A percentile compares a stretch with the other conserved stretches of the same genome.
Evolutionary conservation across 208 protist genomes (phyloP).

Genomic region (Endotrypanum monterogeii): DNA sequence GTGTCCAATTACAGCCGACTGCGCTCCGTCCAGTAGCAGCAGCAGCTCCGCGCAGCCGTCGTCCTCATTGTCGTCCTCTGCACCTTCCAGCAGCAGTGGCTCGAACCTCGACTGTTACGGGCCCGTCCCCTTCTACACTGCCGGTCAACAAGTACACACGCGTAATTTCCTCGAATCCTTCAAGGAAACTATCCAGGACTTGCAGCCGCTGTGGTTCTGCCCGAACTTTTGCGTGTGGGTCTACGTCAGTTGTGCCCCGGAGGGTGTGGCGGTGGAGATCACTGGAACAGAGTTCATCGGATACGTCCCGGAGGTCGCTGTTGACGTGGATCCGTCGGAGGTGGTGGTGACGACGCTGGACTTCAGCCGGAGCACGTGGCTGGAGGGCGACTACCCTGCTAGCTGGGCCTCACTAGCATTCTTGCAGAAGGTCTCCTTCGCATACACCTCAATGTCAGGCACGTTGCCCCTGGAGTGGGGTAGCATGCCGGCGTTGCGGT

Average conservation of each 20-base stretch:
- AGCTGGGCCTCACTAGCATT: slow-evolving; percentile 5
- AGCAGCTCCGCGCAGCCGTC: too few relatives aligned
- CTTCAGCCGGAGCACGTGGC: not conserved
- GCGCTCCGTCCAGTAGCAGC: not conserved
- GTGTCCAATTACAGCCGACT: not conserved
- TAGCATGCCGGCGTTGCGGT: not conserved
- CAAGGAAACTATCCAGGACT: not conserved
- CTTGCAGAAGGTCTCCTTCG: slow-evolving; percentile 7
- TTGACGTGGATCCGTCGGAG: not conserved
- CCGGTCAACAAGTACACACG: slow-evolving; percentile 1
- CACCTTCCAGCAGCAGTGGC: too few relatives aligned
- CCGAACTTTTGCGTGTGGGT: slow-evolving; percentile 11
- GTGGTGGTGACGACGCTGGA: slow-evolving; percentile 14
- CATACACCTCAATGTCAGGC: slow-evolving; percentile 6
- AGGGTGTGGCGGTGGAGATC: slow-evolving; percentile 13
- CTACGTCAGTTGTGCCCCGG: slow-evolving; percentile 7
- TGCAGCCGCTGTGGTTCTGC: not conserved
- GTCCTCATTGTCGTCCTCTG: too few relatives aligned
- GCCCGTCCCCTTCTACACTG: slow-evolving; percentile 7
- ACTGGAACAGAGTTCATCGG: not conserved
- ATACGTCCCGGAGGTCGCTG: not conserved
- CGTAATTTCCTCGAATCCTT: slow-evolving; percentile 10
- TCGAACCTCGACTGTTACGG: slow-evolving; percentile 1
- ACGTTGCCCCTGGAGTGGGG: not conserved
- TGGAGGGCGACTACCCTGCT: slow-evolving; percentile 4